Base-by-base conservation (phyloP, 352 stramenopile genomes). In the Phytophthora citricola region DNA sequence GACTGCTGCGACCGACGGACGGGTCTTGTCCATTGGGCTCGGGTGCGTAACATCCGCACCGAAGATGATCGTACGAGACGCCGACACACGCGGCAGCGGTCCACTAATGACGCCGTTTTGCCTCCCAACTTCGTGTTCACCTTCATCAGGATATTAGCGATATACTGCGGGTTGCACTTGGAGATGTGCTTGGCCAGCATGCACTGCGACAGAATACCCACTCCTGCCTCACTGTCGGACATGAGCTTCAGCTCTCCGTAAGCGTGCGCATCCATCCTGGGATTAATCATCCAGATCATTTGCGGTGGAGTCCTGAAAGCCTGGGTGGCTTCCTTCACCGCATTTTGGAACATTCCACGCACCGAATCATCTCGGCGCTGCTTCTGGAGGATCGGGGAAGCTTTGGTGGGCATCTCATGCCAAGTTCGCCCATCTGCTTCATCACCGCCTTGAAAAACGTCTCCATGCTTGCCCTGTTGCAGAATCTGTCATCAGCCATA, bases 1-100 rank as follows among this genome's bases (percentile, higher is more conserved):
- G 0, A 97, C 76, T 5, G 90, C 90, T 4, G 90, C 90, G 43
- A 97, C 84, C 17, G 82, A 93, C 27, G 87, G 87, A 4, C 84
- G 83, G 5, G 75, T 87, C 41, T 73, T 87, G 55, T 94, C 87
- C 41, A 87, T 85, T 1, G 87, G 79, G 38, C 81, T 84, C 3
- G 89, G 85, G 55, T 96, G 89, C 32, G 87, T 94, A 56, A 96
- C 89, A 32, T 96, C 89, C 0, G 89, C 89, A 26, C 87, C 87
- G 49, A 95, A 92, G 4, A 95, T 86, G 36, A 95, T 94, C 10
- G 86, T 94, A 4, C 71, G 70, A 12, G 69, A 69, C 0, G 69
- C 50, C 8, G 73, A 79, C 7, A 92, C 73, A 54, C 77, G 80
- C 0, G 69, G 81, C 5, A 89, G 40, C 7, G 72, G 60, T 14